Conservation (phyloP, 768 basidiomycete species). For the Lactarius pseudohatsudake region DNA sequence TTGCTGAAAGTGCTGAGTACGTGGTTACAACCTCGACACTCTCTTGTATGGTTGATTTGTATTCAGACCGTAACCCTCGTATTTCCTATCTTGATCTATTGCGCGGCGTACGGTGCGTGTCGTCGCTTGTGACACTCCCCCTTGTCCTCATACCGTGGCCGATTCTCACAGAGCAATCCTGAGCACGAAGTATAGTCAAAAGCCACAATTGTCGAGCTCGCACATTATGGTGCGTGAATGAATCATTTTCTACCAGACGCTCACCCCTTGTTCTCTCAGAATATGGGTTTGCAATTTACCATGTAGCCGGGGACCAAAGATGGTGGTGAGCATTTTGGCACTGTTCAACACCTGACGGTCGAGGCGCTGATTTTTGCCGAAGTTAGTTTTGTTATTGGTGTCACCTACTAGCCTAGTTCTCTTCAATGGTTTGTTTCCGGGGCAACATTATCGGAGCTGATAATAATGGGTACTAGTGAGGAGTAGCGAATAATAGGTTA, state of each 20-base stretch:
- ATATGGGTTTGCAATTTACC: conserved; percentile 5
- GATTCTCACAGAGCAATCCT: conserved; percentile 48
- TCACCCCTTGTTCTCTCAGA: not conserved
- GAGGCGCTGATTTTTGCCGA: not conserved
- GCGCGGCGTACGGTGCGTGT: conserved; percentile 21
- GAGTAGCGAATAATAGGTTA: no score
- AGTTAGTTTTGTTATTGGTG: not conserved
- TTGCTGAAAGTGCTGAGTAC: conserved; percentile 58
- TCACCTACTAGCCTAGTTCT: not conserved
- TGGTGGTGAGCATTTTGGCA: not conserved
- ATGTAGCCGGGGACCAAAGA: conserved; percentile 15
- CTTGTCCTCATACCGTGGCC: not conserved
- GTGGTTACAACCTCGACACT: conserved; percentile 25
- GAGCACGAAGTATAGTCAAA: conserved; percentile 62
- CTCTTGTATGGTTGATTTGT: not conserved
- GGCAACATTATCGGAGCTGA: not conserved
- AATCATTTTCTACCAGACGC: not conserved
- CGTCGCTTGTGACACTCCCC: not conserved
- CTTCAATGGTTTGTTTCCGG: not conserved
- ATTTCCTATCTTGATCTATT: conserved; percentile 26
- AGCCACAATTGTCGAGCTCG: conserved; percentile 71
- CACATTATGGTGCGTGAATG: conserved; percentile 55
- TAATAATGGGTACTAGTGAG: not conserved
- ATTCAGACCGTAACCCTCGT: conserved; percentile 41
- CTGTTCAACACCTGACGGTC: not conserved